A percentile compares a stretch with the other conserved stretches of the same genome.
Evolutionary conservation across 2,329 filamentous ascomycete genomes (phyloP).

Genomic region (Didymella arachidicola): DNA sequence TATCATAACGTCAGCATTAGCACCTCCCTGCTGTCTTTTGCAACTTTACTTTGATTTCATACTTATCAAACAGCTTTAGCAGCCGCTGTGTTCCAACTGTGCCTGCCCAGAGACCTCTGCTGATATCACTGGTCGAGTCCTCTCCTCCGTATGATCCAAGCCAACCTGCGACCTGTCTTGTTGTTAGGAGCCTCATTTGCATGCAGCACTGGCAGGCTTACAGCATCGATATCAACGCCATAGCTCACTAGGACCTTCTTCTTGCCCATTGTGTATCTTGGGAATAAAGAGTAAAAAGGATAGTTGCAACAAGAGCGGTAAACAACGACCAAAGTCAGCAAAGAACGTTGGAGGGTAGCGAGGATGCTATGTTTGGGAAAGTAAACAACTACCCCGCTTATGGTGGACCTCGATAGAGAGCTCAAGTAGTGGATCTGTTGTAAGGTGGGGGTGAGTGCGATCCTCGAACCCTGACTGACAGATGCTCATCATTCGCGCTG

Average conservation of each 20-base stretch:
- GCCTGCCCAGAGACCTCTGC: conserved; percentile 73
- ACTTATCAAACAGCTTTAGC: conserved; percentile 74
- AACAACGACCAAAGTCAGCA: neutral
- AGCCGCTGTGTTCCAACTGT: conserved; percentile 73
- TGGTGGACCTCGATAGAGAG: conserved; percentile 1
- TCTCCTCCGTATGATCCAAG: conserved; percentile 76
- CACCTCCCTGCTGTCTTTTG: neutral
- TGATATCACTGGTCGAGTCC: conserved; percentile 75
- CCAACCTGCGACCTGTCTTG: conserved; percentile 65
- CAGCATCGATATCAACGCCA: conserved; percentile 74
- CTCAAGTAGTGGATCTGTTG: conserved; percentile 1
- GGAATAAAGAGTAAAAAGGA: neutral
- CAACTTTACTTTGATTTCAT: conserved; percentile 55
- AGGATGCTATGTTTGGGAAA: conserved; percentile 4
- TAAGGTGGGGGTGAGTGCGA: conserved; percentile 11
- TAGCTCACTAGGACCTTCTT: conserved; percentile 66
- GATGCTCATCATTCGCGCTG: conserved; percentile 5
- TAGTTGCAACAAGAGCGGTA: no score
- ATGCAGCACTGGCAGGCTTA: neutral
- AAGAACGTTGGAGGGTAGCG: neutral
- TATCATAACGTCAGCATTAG: conserved; percentile 50
- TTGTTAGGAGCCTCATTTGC: neutral
- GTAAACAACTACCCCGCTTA: conserved; percentile 18
- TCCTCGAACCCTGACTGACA: neutral
- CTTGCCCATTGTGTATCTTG: conserved; percentile 50